Conservation (phyloP, 164 flowering plant genomes). For the Aristolochia contorta region DNA sequence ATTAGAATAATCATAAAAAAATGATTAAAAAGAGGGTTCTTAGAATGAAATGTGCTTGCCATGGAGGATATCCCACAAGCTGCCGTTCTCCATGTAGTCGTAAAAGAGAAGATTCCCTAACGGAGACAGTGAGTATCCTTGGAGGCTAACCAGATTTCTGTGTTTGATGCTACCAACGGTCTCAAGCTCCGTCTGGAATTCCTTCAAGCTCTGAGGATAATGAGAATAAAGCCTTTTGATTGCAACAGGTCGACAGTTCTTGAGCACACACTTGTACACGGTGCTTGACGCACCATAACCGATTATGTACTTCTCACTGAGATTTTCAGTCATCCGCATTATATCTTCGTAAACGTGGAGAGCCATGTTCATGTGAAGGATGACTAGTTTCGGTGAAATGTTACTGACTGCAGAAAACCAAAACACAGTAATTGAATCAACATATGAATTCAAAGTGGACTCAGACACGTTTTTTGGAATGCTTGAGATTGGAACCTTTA, state of each 20-base stretch:
- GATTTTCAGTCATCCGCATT: slow-evolving; percentile 98
- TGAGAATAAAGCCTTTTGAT: slow-evolving; percentile 83
- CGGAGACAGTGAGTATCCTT: slow-evolving; percentile 84
- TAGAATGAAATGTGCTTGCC: slow-evolving; percentile 30
- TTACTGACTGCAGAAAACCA: slow-evolving; percentile 32
- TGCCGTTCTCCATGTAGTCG: slow-evolving; percentile 98
- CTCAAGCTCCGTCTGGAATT: slow-evolving; percentile 91
- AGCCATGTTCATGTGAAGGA: slow-evolving; percentile 97
- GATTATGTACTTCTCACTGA: slow-evolving; percentile 88
- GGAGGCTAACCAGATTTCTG: slow-evolving; percentile 86
- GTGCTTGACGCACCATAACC: slow-evolving; percentile 98
- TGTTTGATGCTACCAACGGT: slow-evolving; percentile 94
- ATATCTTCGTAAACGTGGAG: slow-evolving; percentile 95
- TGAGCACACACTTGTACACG: slow-evolving; percentile 89
- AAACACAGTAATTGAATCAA: background rate
- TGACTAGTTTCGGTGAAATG: slow-evolving; percentile 83
- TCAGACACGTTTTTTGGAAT: background rate
- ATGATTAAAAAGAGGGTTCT: no score
- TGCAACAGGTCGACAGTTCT: slow-evolving; percentile 92
- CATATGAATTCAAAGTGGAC: background rate
- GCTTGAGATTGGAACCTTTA: background rate
- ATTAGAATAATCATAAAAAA: no score
- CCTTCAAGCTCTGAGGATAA: slow-evolving; percentile 68
- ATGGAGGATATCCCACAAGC: slow-evolving; percentile 96
- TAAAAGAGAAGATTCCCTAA: slow-evolving; percentile 88